Percentiles rank a stretch among this genome's conserved stretches.
Evolutionary conservation across 495 filamentous ascomycete species (phyloP).

Genomic region (Chaetomium tenue): DNA sequence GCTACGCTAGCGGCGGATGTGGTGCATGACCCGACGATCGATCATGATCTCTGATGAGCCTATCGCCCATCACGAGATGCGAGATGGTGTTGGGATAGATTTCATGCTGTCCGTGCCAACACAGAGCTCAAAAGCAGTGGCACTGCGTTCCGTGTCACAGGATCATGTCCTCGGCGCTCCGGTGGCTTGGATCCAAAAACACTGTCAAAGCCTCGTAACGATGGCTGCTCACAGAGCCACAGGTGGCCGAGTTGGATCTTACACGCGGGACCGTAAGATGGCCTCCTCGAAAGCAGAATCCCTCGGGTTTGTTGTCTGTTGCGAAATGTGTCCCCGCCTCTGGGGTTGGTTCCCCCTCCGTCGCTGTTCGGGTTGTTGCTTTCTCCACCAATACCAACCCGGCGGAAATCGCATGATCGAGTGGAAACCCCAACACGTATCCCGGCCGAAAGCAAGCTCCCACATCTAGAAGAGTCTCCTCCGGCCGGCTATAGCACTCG

Average conservation of each 20-base stretch:
- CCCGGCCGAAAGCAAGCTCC: not conserved
- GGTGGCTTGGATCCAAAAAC: not conserved
- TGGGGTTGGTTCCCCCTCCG: no score
- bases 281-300: no score
- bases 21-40: slow-evolving; percentile 43
- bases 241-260: not conserved
- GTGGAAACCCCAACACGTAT: not conserved
- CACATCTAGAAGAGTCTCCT: not conserved
- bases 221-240: not conserved
- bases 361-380: not conserved
- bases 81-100: slow-evolving; percentile 2
- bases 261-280: no score
- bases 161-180: not conserved
- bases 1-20: not conserved
- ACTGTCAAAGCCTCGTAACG: not conserved
- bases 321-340: no score
- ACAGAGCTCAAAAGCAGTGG: not conserved
- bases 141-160: not conserved
- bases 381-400: not conserved
- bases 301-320: no score
- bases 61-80: slow-evolving; percentile 16
- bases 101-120: not conserved
- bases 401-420: not conserved
- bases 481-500: not conserved
- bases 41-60: slow-evolving; percentile 1